Evolutionary conservation across 495 filamentous ascomycete species (phyloP).

Genomic region (Lichenothelia convexa): DNA sequence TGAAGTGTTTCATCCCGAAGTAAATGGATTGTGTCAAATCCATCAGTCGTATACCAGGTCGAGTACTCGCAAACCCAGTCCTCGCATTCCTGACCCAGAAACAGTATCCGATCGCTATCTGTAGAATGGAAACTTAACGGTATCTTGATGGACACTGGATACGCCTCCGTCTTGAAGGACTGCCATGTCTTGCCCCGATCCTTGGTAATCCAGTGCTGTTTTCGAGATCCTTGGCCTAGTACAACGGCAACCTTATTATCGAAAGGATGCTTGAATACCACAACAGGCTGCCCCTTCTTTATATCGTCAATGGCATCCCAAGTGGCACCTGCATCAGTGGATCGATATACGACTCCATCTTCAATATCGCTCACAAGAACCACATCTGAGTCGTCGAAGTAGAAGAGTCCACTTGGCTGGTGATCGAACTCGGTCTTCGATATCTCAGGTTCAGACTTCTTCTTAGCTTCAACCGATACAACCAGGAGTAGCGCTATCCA

Average conservation of each 20-base stretch:
- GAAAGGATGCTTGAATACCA: constrained; percentile 54
- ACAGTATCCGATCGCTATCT: constrained; percentile 67
- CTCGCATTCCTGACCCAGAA: constrained; percentile 50
- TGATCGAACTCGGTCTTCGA: constrained; percentile 38
- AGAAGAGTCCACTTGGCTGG: constrained; percentile 47
- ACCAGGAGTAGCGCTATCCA: constrained; percentile 14
- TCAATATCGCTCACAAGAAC: constrained; percentile 42
- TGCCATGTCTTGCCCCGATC: constrained; percentile 68
- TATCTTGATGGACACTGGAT: constrained; percentile 20
- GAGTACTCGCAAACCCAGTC: constrained; percentile 24
- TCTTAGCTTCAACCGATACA: constrained; percentile 16
- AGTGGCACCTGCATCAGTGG: constrained; percentile 53
- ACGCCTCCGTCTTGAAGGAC: constrained; percentile 40
- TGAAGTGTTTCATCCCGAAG: constrained; percentile 45
- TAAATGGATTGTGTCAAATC: constrained; percentile 45
- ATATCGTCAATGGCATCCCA: constrained; percentile 52
- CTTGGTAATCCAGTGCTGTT: constrained; percentile 62
- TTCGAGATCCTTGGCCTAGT: constrained; percentile 31
- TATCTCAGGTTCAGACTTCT: constrained; percentile 35
- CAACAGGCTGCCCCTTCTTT: constrained; percentile 37
- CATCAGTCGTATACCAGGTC: constrained; percentile 66
- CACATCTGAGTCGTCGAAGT: constrained; percentile 73
- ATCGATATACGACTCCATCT: constrained; percentile 43
- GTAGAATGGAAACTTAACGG: constrained; percentile 57
- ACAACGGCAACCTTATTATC: constrained; percentile 64